A percentile compares a stretch with the other conserved stretches of the same genome.
Conservation (phyloP, 176 grass and related monocot genomes). For the Bonia amplexicaulis region DNA sequence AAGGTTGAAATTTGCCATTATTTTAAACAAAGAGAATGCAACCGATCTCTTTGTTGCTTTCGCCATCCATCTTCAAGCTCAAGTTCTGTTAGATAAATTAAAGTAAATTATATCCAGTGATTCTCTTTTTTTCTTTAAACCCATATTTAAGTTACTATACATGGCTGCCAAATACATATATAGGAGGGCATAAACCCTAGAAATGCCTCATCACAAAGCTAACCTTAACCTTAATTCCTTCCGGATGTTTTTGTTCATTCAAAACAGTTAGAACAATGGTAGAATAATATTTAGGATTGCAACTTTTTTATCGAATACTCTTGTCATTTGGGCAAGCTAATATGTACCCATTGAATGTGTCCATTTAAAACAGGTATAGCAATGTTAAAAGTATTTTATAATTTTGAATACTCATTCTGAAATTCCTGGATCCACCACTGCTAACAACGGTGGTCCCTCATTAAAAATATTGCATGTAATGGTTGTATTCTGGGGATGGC, state of each 20-base stretch:
- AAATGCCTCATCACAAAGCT: not conserved
- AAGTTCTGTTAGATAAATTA: slow-evolving; percentile 48
- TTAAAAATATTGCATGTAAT: too few relatives aligned
- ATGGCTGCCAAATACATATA: slow-evolving; percentile 2
- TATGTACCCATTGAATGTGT: not conserved
- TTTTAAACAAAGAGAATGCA: slow-evolving; percentile 58
- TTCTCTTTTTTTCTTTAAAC: not conserved
- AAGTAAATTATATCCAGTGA: slow-evolving; percentile 37
- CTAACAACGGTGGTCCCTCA: too few relatives aligned
- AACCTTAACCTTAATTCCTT: not conserved
- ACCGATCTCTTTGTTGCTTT: slow-evolving; percentile 50
- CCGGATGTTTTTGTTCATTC: not conserved
- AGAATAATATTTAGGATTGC: not conserved
- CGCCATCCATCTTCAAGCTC: too few relatives aligned
- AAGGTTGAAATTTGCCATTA: slow-evolving; percentile 70
- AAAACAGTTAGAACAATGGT: slow-evolving; percentile 9
- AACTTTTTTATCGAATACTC: not conserved
- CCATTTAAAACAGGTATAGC: not conserved
- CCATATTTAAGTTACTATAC: not conserved
- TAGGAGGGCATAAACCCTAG: not conserved
- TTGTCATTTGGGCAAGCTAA: not conserved
- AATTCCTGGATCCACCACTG: too few relatives aligned
- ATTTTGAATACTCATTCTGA: too few relatives aligned
- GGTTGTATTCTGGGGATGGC: too few relatives aligned
- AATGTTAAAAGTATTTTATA: not conserved